Evolutionary conservation across 345 rosid genomes (phyloP).

Genomic region (Moringa oleifera): DNA sequence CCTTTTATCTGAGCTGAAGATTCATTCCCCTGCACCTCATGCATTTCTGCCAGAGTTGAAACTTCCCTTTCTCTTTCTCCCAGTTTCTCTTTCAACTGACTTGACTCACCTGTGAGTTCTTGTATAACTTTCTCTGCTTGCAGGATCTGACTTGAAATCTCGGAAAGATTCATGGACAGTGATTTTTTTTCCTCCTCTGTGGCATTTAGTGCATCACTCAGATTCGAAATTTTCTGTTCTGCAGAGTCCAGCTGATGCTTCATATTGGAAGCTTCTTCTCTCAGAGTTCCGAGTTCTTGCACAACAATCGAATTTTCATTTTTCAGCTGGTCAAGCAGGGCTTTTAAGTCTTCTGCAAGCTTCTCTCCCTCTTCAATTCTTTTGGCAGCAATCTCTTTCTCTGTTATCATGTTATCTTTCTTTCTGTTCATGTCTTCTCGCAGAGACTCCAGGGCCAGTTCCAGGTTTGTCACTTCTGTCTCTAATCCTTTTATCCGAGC

Average conservation of each 20-base stretch:
- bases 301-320: conserved; percentile 32
- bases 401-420: conserved; percentile 33
- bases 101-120: conserved; percentile 38
- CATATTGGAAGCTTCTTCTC: conserved; percentile 34
- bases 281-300: conserved; percentile 36
- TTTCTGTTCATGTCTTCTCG: conserved; percentile 33
- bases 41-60: conserved; percentile 40
- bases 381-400: conserved; percentile 34
- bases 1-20: conserved; percentile 30
- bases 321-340: conserved; percentile 32
- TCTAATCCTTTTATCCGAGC: conserved; percentile 19
- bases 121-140: conserved; percentile 36
- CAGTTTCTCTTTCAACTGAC: conserved; percentile 38
- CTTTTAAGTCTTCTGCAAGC: conserved; percentile 36
- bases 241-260: conserved; percentile 32
- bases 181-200: conserved; percentile 37
- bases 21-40: conserved; percentile 46
- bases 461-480: conserved; percentile 30
- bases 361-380: conserved; percentile 45
- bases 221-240: conserved; percentile 32
- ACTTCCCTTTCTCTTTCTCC: conserved; percentile 52
- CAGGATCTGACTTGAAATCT: conserved; percentile 47
- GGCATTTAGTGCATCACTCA: conserved; percentile 21
- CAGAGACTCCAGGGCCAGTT: conserved; percentile 45
- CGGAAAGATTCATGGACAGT: conserved; percentile 22